These are phyloP conservation scores for Penicillium macrosclerotiorum DNA, from an alignment of 495 filamentous ascomycete genomes.

Conservation along the genomic window DNA sequence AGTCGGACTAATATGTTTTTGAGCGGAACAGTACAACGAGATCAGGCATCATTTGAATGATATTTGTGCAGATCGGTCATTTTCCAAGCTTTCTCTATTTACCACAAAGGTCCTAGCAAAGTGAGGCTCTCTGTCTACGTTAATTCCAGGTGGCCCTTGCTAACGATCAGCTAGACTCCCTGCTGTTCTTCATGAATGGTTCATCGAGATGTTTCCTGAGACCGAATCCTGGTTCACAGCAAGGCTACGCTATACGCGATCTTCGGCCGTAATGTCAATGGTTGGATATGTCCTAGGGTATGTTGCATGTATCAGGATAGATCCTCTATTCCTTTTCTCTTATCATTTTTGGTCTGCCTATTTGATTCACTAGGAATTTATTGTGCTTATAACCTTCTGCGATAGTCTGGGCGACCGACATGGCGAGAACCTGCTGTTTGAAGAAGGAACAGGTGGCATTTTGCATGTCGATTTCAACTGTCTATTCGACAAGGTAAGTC, in stretches of 20 bases:
- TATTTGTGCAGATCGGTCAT: slow-evolving; percentile 43
- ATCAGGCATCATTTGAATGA: slow-evolving; percentile 57
- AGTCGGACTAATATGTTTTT: too few relatives aligned
- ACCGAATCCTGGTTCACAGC: slow-evolving; percentile 89
- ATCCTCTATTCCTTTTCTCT: background rate
- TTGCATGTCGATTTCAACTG: slow-evolving; percentile 99
- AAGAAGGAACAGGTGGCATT: slow-evolving; percentile 89
- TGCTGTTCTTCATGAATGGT: slow-evolving; percentile 88
- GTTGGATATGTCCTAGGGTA: slow-evolving; percentile 88
- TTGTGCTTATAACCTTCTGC: slow-evolving; percentile 7
- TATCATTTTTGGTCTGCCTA: too few relatives aligned
- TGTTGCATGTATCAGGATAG: slow-evolving; percentile 2
- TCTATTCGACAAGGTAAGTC: slow-evolving; percentile 83
- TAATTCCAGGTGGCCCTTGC: background rate
- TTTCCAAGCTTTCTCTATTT: slow-evolving; percentile 63
- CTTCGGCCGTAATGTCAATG: slow-evolving; percentile 97
- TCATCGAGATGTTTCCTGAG: slow-evolving; percentile 89
- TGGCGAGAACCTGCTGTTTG: slow-evolving; percentile 94
- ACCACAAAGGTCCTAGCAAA: slow-evolving; percentile 59
- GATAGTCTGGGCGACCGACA: slow-evolving; percentile 89
- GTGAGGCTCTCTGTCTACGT: slow-evolving; percentile 19
- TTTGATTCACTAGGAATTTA: too few relatives aligned
- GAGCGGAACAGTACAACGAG: slow-evolving; percentile 51
- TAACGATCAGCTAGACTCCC: slow-evolving; percentile 56
- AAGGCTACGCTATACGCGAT: slow-evolving; percentile 86